Conservation (phyloP, 305 asterid genomes). For the Nicotiana rustica region DNA sequence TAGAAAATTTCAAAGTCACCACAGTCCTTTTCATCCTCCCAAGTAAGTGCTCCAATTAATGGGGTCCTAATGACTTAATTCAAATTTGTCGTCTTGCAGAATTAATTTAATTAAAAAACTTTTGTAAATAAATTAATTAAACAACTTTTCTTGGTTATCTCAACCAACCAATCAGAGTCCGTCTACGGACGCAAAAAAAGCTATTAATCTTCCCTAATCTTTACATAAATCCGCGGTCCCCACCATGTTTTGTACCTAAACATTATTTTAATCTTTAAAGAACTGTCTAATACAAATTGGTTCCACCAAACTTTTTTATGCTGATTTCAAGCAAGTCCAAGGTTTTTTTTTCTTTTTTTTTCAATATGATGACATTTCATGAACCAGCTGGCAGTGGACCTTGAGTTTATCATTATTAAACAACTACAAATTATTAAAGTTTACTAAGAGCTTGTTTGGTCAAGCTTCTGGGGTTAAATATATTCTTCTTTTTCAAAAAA, state of each 20-base stretch:
- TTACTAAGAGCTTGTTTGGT: not conserved
- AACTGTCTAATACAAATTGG: slow-evolving; percentile 41
- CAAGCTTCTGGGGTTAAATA: too few species aligned
- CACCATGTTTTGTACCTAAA: slow-evolving; percentile 46
- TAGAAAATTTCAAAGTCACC: slow-evolving; percentile 36
- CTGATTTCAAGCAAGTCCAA: slow-evolving; percentile 69
- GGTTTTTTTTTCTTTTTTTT: slow-evolving; percentile 44
- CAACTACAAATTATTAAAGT: slow-evolving; percentile 47
- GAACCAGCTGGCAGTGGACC: slow-evolving; percentile 58
- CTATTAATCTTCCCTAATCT: slow-evolving; percentile 43
- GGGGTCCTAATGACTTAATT: slow-evolving; percentile 31
- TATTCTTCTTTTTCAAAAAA: too few species aligned
- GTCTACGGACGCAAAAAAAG: slow-evolving; percentile 50
- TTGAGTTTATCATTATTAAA: slow-evolving; percentile 41
- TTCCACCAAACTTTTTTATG: slow-evolving; percentile 56
- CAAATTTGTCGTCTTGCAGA: slow-evolving; percentile 52
- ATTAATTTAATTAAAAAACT: slow-evolving; percentile 26
- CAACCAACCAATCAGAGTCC: slow-evolving; percentile 50
- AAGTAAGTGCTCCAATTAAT: slow-evolving; percentile 38
- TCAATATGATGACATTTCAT: slow-evolving; percentile 49
- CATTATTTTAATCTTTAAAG: not conserved
- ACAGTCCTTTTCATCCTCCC: slow-evolving; percentile 39
- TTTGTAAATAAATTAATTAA: slow-evolving; percentile 31
- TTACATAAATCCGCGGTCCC: slow-evolving; percentile 58
- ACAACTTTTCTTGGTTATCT: slow-evolving; percentile 63